A percentile compares a stretch with the other conserved stretches of the same genome.
These are phyloP conservation scores for Casuarina glauca DNA, from an alignment of 306 rosid genomes.

Conservation along the genomic window DNA sequence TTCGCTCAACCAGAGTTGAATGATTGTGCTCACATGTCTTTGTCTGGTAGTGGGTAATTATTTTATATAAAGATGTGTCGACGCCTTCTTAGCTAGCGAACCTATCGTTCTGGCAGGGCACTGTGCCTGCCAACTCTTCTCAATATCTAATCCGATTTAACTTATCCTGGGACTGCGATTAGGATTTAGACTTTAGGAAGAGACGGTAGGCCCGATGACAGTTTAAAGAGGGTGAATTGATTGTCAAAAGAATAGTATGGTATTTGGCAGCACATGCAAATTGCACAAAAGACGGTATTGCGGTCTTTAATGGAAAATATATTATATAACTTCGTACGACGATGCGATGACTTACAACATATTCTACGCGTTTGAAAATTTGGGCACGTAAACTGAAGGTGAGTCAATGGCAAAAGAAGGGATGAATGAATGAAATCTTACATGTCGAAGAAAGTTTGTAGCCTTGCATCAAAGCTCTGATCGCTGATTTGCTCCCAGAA, in stretches of 20 bases:
- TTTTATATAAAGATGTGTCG: neutral
- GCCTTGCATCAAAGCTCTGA: slow-evolving; percentile 81
- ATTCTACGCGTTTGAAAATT: neutral
- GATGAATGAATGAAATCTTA: slow-evolving; percentile 26
- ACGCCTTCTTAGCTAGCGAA: neutral
- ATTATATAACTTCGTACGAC: too few relatives aligned
- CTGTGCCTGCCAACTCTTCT: too few relatives aligned
- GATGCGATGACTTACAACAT: too few relatives aligned
- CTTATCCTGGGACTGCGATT: too few relatives aligned
- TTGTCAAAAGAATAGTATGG: too few relatives aligned
- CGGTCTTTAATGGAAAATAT: too few relatives aligned
- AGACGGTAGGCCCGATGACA: too few relatives aligned
- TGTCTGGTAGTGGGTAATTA: neutral
- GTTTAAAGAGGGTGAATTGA: too few relatives aligned
- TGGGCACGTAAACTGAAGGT: neutral
- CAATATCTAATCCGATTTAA: too few relatives aligned
- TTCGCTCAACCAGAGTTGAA: neutral
- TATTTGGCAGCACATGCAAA: too few relatives aligned
- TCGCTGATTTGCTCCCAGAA: slow-evolving; percentile 91
- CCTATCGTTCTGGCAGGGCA: neutral
- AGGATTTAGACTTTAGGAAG: too few relatives aligned
- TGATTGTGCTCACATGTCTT: neutral
- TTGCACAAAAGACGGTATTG: too few relatives aligned
- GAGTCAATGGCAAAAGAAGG: neutral
- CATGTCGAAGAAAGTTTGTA: slow-evolving; percentile 94